A percentile compares a stretch with the other conserved stretches of the same genome.
Conservation (phyloP, 306 rosid genomes). For the Corylus avellana region DNA sequence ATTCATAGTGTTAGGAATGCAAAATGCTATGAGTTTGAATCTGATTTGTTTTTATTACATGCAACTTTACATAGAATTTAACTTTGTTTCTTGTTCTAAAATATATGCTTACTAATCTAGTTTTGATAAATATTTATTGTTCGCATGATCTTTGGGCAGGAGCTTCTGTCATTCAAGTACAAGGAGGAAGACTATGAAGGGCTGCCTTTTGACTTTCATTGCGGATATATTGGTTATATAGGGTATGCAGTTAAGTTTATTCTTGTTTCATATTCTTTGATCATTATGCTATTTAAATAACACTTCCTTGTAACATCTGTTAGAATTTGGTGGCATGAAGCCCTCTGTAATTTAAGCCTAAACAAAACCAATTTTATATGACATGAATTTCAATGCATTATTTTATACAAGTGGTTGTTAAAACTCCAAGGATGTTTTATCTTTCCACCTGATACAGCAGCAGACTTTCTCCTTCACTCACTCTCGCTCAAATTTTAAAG, state of each 20-base stretch:
- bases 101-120: neutral
- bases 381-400: neutral
- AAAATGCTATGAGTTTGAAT: neutral
- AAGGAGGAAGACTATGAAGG: constrained; percentile 72
- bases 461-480: neutral
- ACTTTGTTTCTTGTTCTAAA: neutral
- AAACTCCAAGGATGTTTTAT: neutral
- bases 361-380: neutral
- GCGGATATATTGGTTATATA: constrained; percentile 94
- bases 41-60: neutral
- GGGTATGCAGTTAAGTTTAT: constrained; percentile 66
- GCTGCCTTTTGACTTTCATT: constrained; percentile 88
- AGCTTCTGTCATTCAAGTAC: constrained; percentile 65
- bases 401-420: neutral
- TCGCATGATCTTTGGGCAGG: constrained; percentile 53
- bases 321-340: neutral
- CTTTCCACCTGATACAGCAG: neutral
- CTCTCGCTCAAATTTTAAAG: neutral
- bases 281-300: neutral
- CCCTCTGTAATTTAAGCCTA: neutral
- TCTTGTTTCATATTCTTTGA: constrained; percentile 2
- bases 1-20: neutral
- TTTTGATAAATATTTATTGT: neutral
- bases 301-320: neutral
- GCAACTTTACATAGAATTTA: neutral